A percentile compares a stretch with the other conserved stretches of the same genome.
These are phyloP conservation scores for Lumnitzera littorea DNA, from an alignment of 345 rosid genomes.

Conservation along the genomic window DNA sequence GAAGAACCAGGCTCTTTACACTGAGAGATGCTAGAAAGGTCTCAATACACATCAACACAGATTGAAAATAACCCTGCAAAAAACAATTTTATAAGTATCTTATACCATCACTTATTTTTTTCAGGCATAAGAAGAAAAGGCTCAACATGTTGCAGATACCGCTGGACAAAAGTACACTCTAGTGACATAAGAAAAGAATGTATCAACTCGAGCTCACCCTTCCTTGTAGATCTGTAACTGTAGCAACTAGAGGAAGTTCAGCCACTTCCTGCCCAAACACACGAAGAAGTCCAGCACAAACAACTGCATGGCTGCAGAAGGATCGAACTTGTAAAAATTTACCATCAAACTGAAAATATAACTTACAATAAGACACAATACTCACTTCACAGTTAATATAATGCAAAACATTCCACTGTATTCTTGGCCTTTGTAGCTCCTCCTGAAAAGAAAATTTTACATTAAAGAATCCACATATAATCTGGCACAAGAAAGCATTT, in stretches of 20 bases:
- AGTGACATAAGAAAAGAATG: not conserved
- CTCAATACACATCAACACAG: conserved; percentile 66
- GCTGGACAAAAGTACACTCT: too few species aligned
- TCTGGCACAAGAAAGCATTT: not conserved
- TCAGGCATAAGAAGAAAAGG: too few species aligned
- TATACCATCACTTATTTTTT: not conserved
- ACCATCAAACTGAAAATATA: conserved; percentile 1
- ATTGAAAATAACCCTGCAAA: conserved; percentile 82
- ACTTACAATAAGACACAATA: not conserved
- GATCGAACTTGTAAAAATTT: conserved; percentile 9
- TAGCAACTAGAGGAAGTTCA: conserved; percentile 90
- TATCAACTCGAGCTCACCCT: conserved; percentile 31
- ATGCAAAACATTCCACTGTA: conserved; percentile 85
- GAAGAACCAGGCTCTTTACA: conserved; percentile 67
- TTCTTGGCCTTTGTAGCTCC: conserved; percentile 55
- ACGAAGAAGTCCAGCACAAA: conserved; percentile 71
- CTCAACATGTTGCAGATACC: too few species aligned
- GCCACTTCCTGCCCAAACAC: conserved; percentile 82
- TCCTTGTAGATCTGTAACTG: conserved; percentile 56
- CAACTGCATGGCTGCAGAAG: conserved; percentile 61
- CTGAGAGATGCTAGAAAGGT: conserved; percentile 56
- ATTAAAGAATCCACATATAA: not conserved
- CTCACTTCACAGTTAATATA: conserved; percentile 77
- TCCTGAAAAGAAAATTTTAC: conserved; percentile 31
- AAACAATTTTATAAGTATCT: not conserved